These are phyloP conservation scores for Sarcocystis neurona DNA, from an alignment of 169 alveolate species.

Conservation along the genomic window DNA sequence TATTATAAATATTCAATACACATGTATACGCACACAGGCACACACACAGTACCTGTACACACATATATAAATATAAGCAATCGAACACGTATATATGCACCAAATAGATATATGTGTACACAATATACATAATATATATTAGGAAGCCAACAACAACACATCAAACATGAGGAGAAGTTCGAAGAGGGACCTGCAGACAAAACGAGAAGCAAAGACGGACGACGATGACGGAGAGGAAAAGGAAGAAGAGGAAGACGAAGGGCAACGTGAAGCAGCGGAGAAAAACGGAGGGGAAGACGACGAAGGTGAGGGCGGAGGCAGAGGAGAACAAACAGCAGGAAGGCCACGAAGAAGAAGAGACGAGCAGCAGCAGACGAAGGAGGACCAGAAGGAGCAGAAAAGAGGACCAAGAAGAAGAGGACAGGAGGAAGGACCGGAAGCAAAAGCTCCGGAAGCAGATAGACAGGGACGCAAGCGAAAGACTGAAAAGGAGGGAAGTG, in stretches of 20 bases:
- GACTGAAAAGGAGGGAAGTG: not conserved
- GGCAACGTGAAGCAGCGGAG: not conserved
- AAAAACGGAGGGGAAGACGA: not conserved
- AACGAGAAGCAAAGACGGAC: not conserved
- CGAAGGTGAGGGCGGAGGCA: not conserved
- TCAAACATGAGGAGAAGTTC: conserved; percentile 30
- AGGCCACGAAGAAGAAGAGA: no score
- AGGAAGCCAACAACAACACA: no score
- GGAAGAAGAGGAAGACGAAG: not conserved
- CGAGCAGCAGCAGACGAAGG: no score
- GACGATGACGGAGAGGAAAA: no score
- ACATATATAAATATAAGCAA: not conserved
- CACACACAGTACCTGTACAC: not conserved
- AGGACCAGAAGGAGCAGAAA: no score
- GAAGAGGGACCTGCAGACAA: not conserved
- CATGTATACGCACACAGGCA: not conserved
- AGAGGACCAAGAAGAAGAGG: no score
- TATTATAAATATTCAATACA: no score
- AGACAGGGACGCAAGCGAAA: not conserved
- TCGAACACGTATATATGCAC: conserved; percentile 37
- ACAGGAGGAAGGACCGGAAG: no score
- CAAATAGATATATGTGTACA: not conserved
- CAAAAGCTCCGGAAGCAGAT: no score
- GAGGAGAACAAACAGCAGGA: no score
- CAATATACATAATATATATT: no score